phyloP scores from a whole-genome alignment of 129 eudicot species.

The sunflower (Helianthus annuus) region DNA sequence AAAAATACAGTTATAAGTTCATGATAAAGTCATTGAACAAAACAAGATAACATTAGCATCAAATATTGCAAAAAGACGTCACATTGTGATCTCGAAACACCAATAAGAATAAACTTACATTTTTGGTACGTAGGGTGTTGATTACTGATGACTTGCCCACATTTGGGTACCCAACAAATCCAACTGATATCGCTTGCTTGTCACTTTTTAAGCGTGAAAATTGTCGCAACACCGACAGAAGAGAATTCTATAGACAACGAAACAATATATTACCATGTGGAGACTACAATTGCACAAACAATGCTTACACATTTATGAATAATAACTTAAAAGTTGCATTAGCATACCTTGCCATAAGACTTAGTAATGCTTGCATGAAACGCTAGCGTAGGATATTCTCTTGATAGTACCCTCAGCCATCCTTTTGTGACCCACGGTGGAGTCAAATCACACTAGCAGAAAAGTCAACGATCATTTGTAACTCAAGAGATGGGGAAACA shows the following conservation, averaged over 20 bases:
- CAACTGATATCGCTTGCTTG: slow-evolving; percentile 97
- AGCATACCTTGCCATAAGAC: slow-evolving; percentile 87
- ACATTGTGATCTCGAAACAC: neutral
- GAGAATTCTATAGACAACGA: slow-evolving; percentile 65
- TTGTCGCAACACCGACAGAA: slow-evolving; percentile 84
- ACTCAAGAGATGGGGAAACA: neutral
- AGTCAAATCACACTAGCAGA: slow-evolving; percentile 79
- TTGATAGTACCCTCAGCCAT: slow-evolving; percentile 84
- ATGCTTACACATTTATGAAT: neutral
- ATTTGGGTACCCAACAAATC: slow-evolving; percentile 97
- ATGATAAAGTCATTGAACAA: neutral
- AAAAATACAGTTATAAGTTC: neutral
- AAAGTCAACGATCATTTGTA: neutral
- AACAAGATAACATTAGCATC: neutral
- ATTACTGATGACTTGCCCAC: slow-evolving; percentile 99
- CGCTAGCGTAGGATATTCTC: slow-evolving; percentile 89
- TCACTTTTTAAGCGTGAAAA: slow-evolving; percentile 90
- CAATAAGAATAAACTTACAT: slow-evolving; percentile 46
- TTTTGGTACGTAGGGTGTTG: slow-evolving; percentile 88
- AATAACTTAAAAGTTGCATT: neutral
- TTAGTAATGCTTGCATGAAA: slow-evolving; percentile 95
- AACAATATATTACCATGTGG: slow-evolving; percentile 4
- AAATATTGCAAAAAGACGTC: slow-evolving; percentile 3
- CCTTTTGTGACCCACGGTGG: slow-evolving; percentile 99
- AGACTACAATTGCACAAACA: slow-evolving; percentile 1